These are phyloP conservation scores for Phytophthora quininea DNA, from an alignment of 352 stramenopile genomes.

Conservation along the genomic window DNA sequence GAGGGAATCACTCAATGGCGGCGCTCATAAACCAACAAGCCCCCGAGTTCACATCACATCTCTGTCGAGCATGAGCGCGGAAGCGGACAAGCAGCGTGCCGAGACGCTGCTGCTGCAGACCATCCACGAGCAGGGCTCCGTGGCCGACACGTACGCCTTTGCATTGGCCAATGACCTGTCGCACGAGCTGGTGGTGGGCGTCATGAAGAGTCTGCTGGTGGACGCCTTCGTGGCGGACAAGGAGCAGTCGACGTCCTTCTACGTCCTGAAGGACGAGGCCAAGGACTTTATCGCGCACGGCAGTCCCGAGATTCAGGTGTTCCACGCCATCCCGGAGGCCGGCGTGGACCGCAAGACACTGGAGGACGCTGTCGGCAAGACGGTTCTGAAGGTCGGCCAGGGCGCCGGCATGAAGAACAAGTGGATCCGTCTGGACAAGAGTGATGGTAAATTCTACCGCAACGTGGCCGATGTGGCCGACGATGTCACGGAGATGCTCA, in stretches of 20 bases:
- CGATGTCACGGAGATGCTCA: slow-evolving; percentile 86
- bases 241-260: slow-evolving; percentile 90
- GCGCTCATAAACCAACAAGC: slow-evolving; percentile 31
- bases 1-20: background rate
- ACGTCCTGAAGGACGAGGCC: slow-evolving; percentile 93
- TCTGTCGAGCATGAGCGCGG: slow-evolving; percentile 37
- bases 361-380: slow-evolving; percentile 81
- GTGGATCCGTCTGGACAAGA: slow-evolving; percentile 96
- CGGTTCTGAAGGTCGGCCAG: slow-evolving; percentile 95
- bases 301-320: slow-evolving; percentile 85
- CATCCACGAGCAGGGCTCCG: slow-evolving; percentile 43
- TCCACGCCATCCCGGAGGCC: slow-evolving; percentile 76
- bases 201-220: slow-evolving; percentile 95
- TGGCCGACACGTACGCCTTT: slow-evolving; percentile 89
- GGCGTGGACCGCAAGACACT: slow-evolving; percentile 81
- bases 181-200: slow-evolving; percentile 94
- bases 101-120: slow-evolving; percentile 73
- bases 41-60: background rate
- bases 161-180: slow-evolving; percentile 75
- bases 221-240: slow-evolving; percentile 92
- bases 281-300: slow-evolving; percentile 71
- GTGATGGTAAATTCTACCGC: slow-evolving; percentile 86
- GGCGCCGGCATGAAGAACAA: slow-evolving; percentile 98
- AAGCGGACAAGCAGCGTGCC: slow-evolving; percentile 76
- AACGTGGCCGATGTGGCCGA: slow-evolving; percentile 72